Evolutionary conservation across 2,329 filamentous ascomycete species (phyloP).

Genomic region (Fusarium sp.): DNA sequence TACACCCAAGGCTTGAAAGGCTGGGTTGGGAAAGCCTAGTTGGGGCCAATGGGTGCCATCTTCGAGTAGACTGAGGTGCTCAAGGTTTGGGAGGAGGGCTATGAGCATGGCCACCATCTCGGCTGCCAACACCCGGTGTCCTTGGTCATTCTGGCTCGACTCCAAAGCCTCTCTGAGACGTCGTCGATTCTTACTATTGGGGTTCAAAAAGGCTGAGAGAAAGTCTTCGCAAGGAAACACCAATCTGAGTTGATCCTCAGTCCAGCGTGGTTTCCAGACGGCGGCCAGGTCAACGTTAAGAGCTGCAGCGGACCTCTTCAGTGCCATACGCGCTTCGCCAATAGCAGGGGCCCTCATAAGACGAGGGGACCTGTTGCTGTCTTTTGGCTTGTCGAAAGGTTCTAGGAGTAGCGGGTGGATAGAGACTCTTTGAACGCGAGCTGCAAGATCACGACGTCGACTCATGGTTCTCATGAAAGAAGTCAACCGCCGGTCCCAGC

Average conservation of each 20-base stretch:
- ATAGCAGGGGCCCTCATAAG: not conserved
- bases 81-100: not conserved
- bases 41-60: not conserved
- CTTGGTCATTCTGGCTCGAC: not conserved
- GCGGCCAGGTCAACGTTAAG: not conserved
- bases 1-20: not conserved
- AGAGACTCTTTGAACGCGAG: not conserved
- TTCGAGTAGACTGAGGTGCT: not conserved
- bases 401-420: not conserved
- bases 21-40: not conserved
- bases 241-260: not conserved
- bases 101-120: not conserved
- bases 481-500: not conserved
- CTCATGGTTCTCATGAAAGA: not conserved
- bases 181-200: not conserved
- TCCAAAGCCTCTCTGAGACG: not conserved
- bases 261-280: not conserved
- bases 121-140: not conserved
- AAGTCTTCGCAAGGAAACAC: not conserved
- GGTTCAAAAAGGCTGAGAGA: not conserved
- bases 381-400: not conserved
- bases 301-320: not conserved
- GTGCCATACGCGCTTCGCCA: not conserved
- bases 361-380: not conserved
- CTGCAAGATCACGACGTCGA: not conserved